phyloP scores from a whole-genome alignment of 352 stramenopile species.

The Pythium folliculosum region DNA sequence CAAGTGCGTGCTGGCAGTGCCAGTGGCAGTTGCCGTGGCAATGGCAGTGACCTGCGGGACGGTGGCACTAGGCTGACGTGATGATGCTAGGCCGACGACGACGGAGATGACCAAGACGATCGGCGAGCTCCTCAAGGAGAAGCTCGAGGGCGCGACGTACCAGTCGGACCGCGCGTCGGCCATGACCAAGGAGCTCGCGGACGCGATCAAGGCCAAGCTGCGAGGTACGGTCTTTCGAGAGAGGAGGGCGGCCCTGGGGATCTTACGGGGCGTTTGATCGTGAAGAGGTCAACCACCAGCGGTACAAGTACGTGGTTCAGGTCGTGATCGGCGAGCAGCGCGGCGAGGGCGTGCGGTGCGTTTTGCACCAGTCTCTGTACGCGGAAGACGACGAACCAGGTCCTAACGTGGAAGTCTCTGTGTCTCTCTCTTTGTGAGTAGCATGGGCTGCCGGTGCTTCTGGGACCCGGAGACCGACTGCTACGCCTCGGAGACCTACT shows the following conservation, averaged over 20 bases:
- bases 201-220: slow-evolving; percentile 80
- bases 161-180: slow-evolving; percentile 73
- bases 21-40: neutral
- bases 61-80: neutral
- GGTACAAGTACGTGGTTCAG: slow-evolving; percentile 92
- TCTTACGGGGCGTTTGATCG: neutral
- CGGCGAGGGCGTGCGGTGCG: slow-evolving; percentile 79
- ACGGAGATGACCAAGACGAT: slow-evolving; percentile 86
- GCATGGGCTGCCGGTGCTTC: slow-evolving; percentile 90
- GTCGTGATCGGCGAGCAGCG: slow-evolving; percentile 90
- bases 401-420: neutral
- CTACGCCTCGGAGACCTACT: slow-evolving; percentile 89
- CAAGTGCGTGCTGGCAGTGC: slow-evolving; percentile 30
- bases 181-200: slow-evolving; percentile 87
- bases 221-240: slow-evolving; percentile 55
- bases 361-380: neutral
- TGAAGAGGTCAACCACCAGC: slow-evolving; percentile 59
- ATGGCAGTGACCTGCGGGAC: neutral
- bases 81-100: slow-evolving; percentile 48
- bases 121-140: slow-evolving; percentile 60
- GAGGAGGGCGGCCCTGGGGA: neutral
- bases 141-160: slow-evolving; percentile 62
- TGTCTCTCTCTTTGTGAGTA: slow-evolving; percentile 20
- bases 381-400: neutral
- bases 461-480: slow-evolving; percentile 90